Base-by-base conservation (phyloP, 768 basidiomycete species). In the Lentinula edodes region DNA sequence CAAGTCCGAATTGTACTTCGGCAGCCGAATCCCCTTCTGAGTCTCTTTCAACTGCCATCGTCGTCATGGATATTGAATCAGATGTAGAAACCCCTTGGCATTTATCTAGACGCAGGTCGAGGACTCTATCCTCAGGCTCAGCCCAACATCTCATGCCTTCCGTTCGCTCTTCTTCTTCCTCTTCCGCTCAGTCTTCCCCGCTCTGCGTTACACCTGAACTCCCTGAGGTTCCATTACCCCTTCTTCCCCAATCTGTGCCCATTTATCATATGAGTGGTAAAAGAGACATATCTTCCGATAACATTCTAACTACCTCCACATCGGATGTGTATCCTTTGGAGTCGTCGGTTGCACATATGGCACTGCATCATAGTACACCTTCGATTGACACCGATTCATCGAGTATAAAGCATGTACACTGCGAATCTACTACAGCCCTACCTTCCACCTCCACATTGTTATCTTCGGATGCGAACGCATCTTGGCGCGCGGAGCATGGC, bases 21-120 rank as follows among this genome's bases (percentile, higher is more conserved):
- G 55, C 55, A 43, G 39, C 55, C 55, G 41, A 34, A 13, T 23
- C 23, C 23, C 55, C 23, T 43, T 20, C 28, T 41, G 32, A 43
- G 6, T 41, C 41, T 20, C 36, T 36, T 36, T 41, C 18, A 23
- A 5, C 38, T 41, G 39, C 13, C 34, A 16, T 16, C 6, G 41
- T 56, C 55, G 55, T 39, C 41, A 56, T 56, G 55, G 55, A 56
- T 56, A 43, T 43, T 23, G 39, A 56, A 43, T 43, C 55, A 28
- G 38, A 41, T 15, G 41, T 41, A 23, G 23, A 28, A 28, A 10
- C 12, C 8, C 55, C 16, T 8, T 28, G 13, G 55, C 41, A 28
- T 56, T 56, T 56, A 56, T 56, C 41, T 23, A 45, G 23, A 18
- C 23, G 12, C 20, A 56, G 13, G 55, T 56, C 41, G 39, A 45